phyloP scores from a whole-genome alignment of 2,329 filamentous ascomycete species.

The Colletotrichum sp. region DNA sequence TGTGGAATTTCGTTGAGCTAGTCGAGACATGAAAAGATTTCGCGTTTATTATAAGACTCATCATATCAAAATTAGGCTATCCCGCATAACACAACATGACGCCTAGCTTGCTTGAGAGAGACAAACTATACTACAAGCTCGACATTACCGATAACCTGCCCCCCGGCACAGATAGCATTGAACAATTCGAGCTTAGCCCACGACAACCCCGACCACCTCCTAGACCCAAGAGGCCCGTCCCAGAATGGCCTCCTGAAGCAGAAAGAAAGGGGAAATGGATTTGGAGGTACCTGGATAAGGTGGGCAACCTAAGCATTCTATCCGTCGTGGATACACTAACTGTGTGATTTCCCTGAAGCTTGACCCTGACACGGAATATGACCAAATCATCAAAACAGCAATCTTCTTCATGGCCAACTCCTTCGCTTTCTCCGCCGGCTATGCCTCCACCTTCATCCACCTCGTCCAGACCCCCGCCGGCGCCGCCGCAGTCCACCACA shows the following conservation, averaged over 20 bases:
- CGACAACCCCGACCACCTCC: neutral
- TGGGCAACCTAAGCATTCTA: neutral
- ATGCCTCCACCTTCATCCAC: neutral
- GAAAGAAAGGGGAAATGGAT: neutral
- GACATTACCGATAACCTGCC: neutral
- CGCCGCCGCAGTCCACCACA: neutral
- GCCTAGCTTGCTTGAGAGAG: neutral
- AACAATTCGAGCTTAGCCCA: neutral
- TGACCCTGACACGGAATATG: neutral
- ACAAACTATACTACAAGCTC: neutral
- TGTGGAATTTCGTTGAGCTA: neutral
- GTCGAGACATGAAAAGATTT: neutral
- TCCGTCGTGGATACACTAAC: neutral
- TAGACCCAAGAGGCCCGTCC: neutral
- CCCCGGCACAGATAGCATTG: neutral
- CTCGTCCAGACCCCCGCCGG: neutral
- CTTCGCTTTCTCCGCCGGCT: neutral
- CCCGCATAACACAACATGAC: neutral
- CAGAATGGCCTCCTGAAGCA: neutral
- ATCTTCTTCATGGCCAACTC: neutral
- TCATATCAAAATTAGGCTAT: neutral
- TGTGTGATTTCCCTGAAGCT: neutral
- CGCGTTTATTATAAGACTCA: neutral
- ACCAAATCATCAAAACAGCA: neutral
- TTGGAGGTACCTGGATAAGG: neutral